A percentile compares a stretch with the other conserved stretches of the same genome.
These are phyloP conservation scores for Chaetoceros tenuissimus DNA, from an alignment of 108 stramenopile genomes.

Conservation along the genomic window DNA sequence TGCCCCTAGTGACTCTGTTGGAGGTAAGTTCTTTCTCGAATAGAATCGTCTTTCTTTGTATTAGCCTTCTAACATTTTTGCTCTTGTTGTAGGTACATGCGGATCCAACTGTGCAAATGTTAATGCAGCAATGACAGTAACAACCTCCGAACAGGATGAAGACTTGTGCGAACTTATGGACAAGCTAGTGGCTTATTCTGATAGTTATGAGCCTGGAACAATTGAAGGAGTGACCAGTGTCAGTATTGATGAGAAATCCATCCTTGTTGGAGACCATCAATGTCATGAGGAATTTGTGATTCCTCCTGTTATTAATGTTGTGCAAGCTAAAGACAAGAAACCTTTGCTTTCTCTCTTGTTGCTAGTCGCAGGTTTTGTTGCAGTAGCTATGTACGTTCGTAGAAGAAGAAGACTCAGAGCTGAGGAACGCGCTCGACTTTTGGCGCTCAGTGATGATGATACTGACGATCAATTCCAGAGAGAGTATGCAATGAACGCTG, in stretches of 20 bases:
- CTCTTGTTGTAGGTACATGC: neutral
- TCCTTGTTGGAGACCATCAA: neutral
- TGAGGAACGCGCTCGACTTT: neutral
- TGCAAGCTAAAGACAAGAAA: neutral
- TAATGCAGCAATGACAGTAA: neutral
- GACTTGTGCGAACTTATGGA: neutral
- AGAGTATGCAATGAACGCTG: neutral
- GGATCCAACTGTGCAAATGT: neutral
- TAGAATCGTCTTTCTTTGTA: neutral
- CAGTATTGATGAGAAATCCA: neutral
- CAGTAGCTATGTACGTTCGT: neutral
- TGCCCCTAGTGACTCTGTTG: no score
- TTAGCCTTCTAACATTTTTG: neutral
- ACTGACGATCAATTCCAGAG: neutral
- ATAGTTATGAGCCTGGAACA: neutral
- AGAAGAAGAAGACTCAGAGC: neutral
- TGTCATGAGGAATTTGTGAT: neutral
- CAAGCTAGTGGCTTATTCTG: neutral
- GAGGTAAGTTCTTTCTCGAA: neutral
- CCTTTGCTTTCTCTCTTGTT: neutral
- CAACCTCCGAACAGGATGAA: neutral
- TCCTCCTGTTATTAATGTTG: neutral
- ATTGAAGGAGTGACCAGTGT: neutral
- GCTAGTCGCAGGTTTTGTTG: neutral
- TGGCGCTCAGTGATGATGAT: neutral